phyloP scores from a whole-genome alignment of 2,329 filamentous ascomycete genomes.

The Aspergillus intermedius region DNA sequence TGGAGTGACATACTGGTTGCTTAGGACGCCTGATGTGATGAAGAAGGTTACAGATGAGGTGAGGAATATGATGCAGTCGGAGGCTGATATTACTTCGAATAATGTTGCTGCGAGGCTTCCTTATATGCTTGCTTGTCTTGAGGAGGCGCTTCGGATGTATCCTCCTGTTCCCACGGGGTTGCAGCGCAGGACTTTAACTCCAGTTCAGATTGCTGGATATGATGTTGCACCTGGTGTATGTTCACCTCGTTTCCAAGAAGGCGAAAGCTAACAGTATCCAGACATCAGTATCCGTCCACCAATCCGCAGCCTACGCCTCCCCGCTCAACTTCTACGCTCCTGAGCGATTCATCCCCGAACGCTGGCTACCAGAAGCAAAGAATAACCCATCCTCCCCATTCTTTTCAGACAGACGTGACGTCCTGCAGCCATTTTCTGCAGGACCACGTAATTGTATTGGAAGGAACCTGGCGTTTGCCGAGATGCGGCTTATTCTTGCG shows the following conservation, averaged over 20 bases:
- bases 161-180: conserved; percentile 19
- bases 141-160: conserved; percentile 38
- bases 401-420: conserved; percentile 36
- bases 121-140: conserved; percentile 36
- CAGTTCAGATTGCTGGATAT: too few relatives aligned
- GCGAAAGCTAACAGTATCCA: conserved; percentile 9
- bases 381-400: conserved; percentile 24
- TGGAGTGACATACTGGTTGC: conserved; percentile 38
- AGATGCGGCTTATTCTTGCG: conserved; percentile 45
- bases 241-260: too few relatives aligned
- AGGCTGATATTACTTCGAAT: conserved; percentile 34
- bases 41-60: conserved; percentile 34
- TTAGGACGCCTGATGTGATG: conserved; percentile 25
- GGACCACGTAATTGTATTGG: conserved; percentile 48
- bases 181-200: too few relatives aligned
- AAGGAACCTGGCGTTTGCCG: conserved; percentile 43
- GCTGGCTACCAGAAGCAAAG: conserved; percentile 31
- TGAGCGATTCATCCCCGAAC: conserved; percentile 42
- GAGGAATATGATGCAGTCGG: conserved; percentile 27
- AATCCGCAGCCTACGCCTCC: conserved; percentile 40
- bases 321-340: conserved; percentile 40
- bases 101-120: conserved; percentile 17
- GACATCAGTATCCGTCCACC: conserved; percentile 39
- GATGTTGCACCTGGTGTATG: too few relatives aligned
- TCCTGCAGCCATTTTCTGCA: conserved; percentile 44